These are phyloP conservation scores for Aurantiochytrium sp. DNA, from an alignment of 108 stramenopile genomes.

Conservation along the genomic window DNA sequence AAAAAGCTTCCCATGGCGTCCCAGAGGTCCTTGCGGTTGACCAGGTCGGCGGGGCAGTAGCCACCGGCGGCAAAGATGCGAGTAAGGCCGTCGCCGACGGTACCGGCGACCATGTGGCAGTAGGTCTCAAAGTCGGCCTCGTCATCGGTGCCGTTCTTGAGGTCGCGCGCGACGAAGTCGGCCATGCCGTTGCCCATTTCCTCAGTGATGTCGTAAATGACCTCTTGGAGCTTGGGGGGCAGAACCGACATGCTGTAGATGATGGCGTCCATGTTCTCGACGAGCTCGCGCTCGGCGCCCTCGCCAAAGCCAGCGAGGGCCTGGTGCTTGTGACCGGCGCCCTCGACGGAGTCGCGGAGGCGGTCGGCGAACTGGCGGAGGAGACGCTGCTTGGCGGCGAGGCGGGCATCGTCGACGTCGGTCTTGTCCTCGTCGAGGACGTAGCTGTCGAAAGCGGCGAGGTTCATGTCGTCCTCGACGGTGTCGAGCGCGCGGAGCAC, in stretches of 20 bases:
- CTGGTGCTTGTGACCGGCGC: conserved; percentile 47
- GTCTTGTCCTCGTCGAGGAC: conserved; percentile 18
- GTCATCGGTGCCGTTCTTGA: conserved; percentile 90
- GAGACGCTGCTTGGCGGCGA: conserved; percentile 74
- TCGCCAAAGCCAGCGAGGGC: conserved; percentile 87
- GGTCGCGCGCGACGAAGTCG: conserved; percentile 88
- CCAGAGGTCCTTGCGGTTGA: conserved; percentile 64
- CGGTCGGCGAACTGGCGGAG: conserved; percentile 79
- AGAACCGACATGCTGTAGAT: conserved; percentile 73
- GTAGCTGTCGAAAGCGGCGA: neutral
- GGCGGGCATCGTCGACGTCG: conserved; percentile 59
- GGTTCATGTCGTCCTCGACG: conserved; percentile 95
- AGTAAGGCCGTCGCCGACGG: conserved; percentile 94
- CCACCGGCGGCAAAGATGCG: conserved; percentile 83
- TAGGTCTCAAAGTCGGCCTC: conserved; percentile 85
- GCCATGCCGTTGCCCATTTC: conserved; percentile 99
- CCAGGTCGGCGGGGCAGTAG: conserved; percentile 65
- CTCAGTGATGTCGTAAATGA: conserved; percentile 87
- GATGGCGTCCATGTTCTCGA: conserved; percentile 85
- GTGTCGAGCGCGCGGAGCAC: conserved; percentile 94
- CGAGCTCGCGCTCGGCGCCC: conserved; percentile 78
- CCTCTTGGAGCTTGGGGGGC: conserved; percentile 56
- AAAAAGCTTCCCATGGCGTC: conserved; percentile 98
- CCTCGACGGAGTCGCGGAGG: conserved; percentile 43
- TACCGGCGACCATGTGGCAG: conserved; percentile 96